These are phyloP conservation scores for Malus hybrid DNA, from an alignment of 331 rosid species.

Conservation along the genomic window DNA sequence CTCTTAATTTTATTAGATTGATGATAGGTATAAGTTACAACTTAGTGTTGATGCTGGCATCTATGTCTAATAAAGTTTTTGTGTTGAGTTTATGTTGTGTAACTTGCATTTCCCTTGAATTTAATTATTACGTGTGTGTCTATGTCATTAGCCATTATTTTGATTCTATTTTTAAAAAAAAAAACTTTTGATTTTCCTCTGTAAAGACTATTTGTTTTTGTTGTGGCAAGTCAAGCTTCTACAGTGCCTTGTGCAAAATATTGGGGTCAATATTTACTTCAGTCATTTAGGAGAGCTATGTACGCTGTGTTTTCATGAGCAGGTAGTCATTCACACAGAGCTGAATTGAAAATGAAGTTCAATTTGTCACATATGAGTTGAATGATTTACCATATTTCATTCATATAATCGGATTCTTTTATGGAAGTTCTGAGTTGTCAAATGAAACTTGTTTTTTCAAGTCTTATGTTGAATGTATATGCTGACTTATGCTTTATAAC, in stretches of 20 bases:
- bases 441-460: neutral
- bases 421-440: neutral
- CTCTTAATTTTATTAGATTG: neutral
- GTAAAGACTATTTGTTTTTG: conserved; percentile 10
- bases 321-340: conserved; percentile 35
- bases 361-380: neutral
- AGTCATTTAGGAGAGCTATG: conserved; percentile 93
- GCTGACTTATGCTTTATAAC: neutral
- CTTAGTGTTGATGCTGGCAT: neutral
- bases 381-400: neutral
- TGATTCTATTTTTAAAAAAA: neutral
- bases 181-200: neutral
- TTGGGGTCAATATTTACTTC: conserved; percentile 51
- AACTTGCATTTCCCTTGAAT: neutral
- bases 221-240: conserved; percentile 71
- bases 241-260: too few species aligned
- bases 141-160: neutral
- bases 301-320: conserved; percentile 84
- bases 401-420: neutral
- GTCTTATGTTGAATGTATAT: neutral
- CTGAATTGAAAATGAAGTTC: neutral
- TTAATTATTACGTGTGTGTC: neutral
- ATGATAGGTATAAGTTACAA: neutral
- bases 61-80: neutral
- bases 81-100: neutral